Conservation (phyloP, 768 basidiomycete genomes). For the Gloeophyllum trabeum region DNA sequence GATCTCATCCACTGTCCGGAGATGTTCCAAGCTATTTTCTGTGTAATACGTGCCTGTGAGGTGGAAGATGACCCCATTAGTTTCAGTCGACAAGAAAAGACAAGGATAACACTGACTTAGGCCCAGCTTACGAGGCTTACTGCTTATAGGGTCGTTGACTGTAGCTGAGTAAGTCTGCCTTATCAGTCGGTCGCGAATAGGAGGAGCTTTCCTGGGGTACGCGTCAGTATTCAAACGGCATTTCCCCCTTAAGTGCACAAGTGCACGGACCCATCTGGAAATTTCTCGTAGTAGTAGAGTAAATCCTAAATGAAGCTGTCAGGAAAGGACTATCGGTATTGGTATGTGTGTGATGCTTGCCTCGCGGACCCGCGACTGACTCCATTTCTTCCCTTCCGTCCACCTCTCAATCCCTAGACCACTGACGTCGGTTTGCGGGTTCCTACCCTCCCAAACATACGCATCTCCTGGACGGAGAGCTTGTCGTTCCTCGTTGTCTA, state of each 20-base stretch:
- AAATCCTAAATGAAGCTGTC: constrained; percentile 43
- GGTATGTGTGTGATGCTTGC: constrained; percentile 25
- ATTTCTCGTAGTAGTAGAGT: constrained; percentile 64
- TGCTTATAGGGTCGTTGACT: constrained; percentile 6
- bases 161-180: constrained; percentile 72
- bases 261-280: not conserved
- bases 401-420: constrained; percentile 78
- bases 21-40: constrained; percentile 58
- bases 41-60: constrained; percentile 72
- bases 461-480: constrained; percentile 9
- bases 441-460: constrained; percentile 24
- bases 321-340: not conserved
- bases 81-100: not conserved
- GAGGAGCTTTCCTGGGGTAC: constrained; percentile 25
- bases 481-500: constrained; percentile 11
- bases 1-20: constrained; percentile 64
- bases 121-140: constrained; percentile 67
- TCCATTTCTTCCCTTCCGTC: constrained; percentile 78
- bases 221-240: not conserved
- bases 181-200: constrained; percentile 59
- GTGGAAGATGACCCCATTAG: not conserved
- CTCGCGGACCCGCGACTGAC: constrained; percentile 74
- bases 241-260: not conserved
- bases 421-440: constrained; percentile 62
- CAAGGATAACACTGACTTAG: constrained; percentile 40